Evolutionary conservation across 2,329 filamentous ascomycete genomes (phyloP).

Genomic region (Colletotrichum costaricense): DNA sequence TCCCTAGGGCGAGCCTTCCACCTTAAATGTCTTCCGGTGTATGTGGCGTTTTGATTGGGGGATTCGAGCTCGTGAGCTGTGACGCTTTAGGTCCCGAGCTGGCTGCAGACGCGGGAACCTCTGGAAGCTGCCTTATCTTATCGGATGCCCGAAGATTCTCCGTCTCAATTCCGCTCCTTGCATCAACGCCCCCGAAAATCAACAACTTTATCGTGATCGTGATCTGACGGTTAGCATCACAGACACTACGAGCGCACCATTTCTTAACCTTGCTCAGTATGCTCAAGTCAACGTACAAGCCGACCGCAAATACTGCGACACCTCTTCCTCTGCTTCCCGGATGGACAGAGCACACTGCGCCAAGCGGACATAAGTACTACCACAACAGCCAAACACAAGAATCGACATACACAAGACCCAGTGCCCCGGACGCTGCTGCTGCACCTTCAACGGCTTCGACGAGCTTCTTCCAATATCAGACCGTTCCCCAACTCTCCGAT

Average conservation of each 20-base stretch:
- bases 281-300: slow-evolving; percentile 83
- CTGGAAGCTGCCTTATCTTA: slow-evolving; percentile 7
- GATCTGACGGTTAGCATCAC: not conserved
- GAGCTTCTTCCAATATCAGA: slow-evolving; percentile 56
- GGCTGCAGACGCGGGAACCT: not conserved
- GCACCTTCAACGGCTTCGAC: slow-evolving; percentile 40
- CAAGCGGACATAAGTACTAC: slow-evolving; percentile 88
- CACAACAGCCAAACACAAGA: slow-evolving; percentile 85
- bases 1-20: not conserved
- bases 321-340: slow-evolving; percentile 76
- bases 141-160: not conserved
- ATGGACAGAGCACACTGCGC: slow-evolving; percentile 95
- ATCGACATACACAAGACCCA: slow-evolving; percentile 88
- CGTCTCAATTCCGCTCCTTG: not conserved
- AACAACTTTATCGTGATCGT: not conserved
- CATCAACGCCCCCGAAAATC: not conserved
- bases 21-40: not conserved
- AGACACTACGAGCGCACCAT: not conserved
- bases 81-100: not conserved
- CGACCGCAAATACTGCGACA: slow-evolving; percentile 53
- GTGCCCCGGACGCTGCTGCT: slow-evolving; percentile 42
- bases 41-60: slow-evolving; percentile 18
- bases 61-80: not conserved
- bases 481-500: slow-evolving; percentile 60
- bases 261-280: slow-evolving; percentile 52